Conservation (phyloP, 129 eudicot genomes). For the Solidago caesia region DNA sequence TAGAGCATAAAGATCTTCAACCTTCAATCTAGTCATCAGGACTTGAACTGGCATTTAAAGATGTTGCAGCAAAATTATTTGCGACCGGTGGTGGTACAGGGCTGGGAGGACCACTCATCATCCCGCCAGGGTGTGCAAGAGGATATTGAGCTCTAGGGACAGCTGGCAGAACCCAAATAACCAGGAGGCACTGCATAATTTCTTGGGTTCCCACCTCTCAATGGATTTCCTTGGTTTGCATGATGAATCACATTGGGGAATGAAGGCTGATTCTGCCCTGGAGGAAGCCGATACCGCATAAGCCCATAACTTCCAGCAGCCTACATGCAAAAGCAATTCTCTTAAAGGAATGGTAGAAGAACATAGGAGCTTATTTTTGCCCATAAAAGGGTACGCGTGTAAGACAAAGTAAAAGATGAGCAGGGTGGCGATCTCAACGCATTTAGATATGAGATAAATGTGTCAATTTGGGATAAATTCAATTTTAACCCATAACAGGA, state of each 20-base stretch:
- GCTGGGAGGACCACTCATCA: slow-evolving; percentile 68
- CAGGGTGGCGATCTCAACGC: too few relatives aligned
- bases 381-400: too few relatives aligned
- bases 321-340: slow-evolving; percentile 42
- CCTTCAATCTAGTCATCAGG: slow-evolving; percentile 89
- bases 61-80: slow-evolving; percentile 61
- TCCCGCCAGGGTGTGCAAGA: slow-evolving; percentile 57
- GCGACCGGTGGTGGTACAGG: slow-evolving; percentile 54
- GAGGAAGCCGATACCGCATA: slow-evolving; percentile 73
- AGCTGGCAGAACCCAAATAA: slow-evolving; percentile 37
- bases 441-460: too few relatives aligned
- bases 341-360: too few relatives aligned
- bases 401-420: too few relatives aligned
- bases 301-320: slow-evolving; percentile 83
- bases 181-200: slow-evolving; percentile 37
- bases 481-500: too few relatives aligned
- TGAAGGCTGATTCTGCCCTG: slow-evolving; percentile 66
- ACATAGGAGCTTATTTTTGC: too few relatives aligned
- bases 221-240: slow-evolving; percentile 53
- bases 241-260: slow-evolving; percentile 49
- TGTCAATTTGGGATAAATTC: too few relatives aligned
- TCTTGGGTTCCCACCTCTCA: slow-evolving; percentile 60
- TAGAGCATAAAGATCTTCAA: slow-evolving; percentile 19
- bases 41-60: slow-evolving; percentile 59
- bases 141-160: slow-evolving; percentile 68